phyloP scores from a whole-genome alignment of 805 yeast genomes.

The Ogataea henricii region DNA sequence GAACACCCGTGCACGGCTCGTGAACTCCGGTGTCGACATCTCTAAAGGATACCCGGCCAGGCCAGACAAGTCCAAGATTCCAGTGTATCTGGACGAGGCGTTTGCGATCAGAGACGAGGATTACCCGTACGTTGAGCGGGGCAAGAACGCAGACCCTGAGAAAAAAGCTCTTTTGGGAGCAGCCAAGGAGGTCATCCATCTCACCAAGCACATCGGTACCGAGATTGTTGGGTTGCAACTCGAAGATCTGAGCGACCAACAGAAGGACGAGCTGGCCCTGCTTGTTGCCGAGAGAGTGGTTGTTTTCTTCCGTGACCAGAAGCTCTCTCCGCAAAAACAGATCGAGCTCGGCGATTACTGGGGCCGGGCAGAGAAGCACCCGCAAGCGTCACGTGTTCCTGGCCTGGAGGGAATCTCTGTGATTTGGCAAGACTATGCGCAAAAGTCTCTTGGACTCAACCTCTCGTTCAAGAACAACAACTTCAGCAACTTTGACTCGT shows the following conservation, averaged over 20 bases:
- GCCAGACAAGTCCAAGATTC: constrained; percentile 37
- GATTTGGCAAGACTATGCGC: constrained; percentile 43
- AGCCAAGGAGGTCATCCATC: constrained; percentile 42
- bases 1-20: constrained; percentile 34
- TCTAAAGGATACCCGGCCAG: constrained; percentile 42
- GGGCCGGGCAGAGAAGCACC: constrained; percentile 46
- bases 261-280: constrained; percentile 49
- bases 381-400: constrained; percentile 38
- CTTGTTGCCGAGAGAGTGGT: constrained; percentile 52
- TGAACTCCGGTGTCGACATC: constrained; percentile 39
- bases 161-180: constrained; percentile 45
- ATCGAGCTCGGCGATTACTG: constrained; percentile 46
- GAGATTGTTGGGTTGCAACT: constrained; percentile 51
- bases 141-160: constrained; percentile 41
- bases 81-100: constrained; percentile 44
- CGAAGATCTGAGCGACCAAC: constrained; percentile 43
- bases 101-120: constrained; percentile 38
- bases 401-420: constrained; percentile 41
- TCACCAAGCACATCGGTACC: constrained; percentile 51
- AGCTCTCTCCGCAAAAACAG: constrained; percentile 45
- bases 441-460: constrained; percentile 26
- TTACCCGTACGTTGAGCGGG: constrained; percentile 38
- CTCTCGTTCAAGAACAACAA: constrained; percentile 26
- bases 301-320: constrained; percentile 52
- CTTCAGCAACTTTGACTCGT: constrained; percentile 22